Percentiles rank a stretch among this genome's conserved stretches.
Conservation (phyloP, 2,329 filamentous ascomycete species). For the Aureobasidium leucospermi region DNA sequence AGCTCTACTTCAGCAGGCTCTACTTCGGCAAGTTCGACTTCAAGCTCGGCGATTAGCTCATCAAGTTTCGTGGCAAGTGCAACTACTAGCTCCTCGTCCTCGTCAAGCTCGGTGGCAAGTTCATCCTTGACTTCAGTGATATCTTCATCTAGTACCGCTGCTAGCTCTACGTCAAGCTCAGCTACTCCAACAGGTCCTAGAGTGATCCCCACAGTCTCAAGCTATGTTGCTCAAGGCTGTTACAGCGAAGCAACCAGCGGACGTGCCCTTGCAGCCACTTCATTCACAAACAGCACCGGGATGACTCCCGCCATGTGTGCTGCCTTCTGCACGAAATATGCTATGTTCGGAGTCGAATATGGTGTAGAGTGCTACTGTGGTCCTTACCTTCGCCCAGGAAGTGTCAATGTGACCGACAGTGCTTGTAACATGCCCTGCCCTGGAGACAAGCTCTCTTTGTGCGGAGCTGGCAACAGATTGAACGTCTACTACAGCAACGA, state of each 20-base stretch:
- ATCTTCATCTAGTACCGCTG: background rate
- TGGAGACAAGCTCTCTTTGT: conserved; percentile 22
- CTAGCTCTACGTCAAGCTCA: background rate
- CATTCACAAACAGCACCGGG: background rate
- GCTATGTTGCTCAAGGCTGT: conserved; percentile 15
- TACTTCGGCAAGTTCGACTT: too few species aligned
- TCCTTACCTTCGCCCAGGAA: conserved; percentile 1
- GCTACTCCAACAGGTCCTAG: conserved; percentile 15
- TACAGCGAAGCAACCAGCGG: conserved; percentile 16
- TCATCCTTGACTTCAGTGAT: conserved; percentile 1
- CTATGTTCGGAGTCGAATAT: conserved; percentile 17
- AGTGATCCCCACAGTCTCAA: conserved; percentile 21
- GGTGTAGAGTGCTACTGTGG: conserved; percentile 16
- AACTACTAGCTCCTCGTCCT: too few species aligned
- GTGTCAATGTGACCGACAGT: background rate
- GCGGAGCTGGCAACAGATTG: conserved; percentile 23
- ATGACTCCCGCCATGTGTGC: conserved; percentile 15
- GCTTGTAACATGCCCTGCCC: conserved; percentile 21
- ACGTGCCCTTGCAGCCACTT: conserved; percentile 14
- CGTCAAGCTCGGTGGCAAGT: background rate
- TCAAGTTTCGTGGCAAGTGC: background rate
- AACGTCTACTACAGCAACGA: conserved; percentile 13
- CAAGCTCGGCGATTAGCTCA: too few species aligned
- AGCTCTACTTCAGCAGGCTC: too few species aligned
- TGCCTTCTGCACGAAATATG: conserved; percentile 7